Base-by-base conservation (phyloP, 352 stramenopile species). In the Globisporangium irregulare region DNA sequence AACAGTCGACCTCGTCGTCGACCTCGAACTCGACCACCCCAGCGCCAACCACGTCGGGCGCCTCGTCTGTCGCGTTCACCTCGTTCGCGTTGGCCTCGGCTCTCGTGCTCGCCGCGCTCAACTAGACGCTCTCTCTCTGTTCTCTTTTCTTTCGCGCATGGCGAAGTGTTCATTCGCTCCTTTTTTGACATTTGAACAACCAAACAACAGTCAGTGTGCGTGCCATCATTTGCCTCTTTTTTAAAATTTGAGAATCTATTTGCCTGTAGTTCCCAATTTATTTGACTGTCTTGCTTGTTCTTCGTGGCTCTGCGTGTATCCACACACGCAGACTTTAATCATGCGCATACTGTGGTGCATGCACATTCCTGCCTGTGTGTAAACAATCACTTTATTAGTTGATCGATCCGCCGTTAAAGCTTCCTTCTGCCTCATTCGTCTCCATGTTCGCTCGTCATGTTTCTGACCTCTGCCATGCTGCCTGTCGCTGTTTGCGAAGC, bases 31-130 rank as follows among this genome's bases (percentile, higher is more conserved):
- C 38, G 32, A 63, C 14, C 14, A 48, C 50, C 22, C 51, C 59
- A n/a, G 50, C 71, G 51, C 65, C 67, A 46, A 46, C 36, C 22
- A 68, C 67, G 48, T 79, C 71, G 59, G 71, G 69, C 51, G 70
- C 77, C 25, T 55, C 70, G 18, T 71, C 71, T 27, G 56, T 38
- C 32, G 22, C 62, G 29, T 29, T 69, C 9, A 61, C 63, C 29
- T 79, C 74, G 24, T 73, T 78, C 10, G 58, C 80, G 32, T 53
- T 70, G 24, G 57, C 82, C 8, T 58, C 73, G 57, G 77, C 67
- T 24, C 61, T 79, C n/a, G 57, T 75, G 24, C 57, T 76, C 41
- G 70, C 71, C 12, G 25, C 75, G 66, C 61, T 80, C 66, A 84
- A 87, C 71, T 87, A 87, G 68, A 79, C 54, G 60, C 61, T 65